Evolutionary conservation across 2,329 filamentous ascomycete species (phyloP), one percentile per base, ranked within the genome.

Genomic region (Lecanosticta acicola): DNA sequence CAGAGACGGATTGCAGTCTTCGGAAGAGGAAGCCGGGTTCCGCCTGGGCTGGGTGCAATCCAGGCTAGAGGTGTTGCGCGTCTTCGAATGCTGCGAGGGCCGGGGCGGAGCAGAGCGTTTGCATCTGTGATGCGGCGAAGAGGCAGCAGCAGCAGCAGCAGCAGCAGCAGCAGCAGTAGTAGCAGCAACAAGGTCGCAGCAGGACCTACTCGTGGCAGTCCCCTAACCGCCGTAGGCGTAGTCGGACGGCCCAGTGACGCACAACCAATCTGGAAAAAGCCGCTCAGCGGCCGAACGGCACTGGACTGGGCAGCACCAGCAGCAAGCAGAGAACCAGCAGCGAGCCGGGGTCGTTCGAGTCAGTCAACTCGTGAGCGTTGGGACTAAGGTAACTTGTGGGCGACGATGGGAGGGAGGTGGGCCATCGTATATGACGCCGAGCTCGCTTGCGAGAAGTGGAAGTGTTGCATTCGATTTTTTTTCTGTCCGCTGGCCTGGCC

Each of bases 211-310:
- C n/a, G n/a, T 24, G 35, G 16, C 41, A 17, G 50, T 26, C 17
- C 24, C 10, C 32, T 29, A 36, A 44, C 29, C 5, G 36, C 29
- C 36, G 46, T 49, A 38, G 34, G 20, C 39, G 41, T 40, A 45
- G 9, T 32, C n/a, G 24, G 20, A 17, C 39, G 11, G 14, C 20
- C 33, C 50, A 46, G 47, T 49, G 49, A 48, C 44, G 47, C 47
- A 53, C 24, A 18, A 38, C 20, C 39, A 53, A 49, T 49, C 49
- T 49, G 50, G 49, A 39, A 45, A 40, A 41, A 48, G 21, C 43
- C 37, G 47, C 46, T 19, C 16, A 29, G 41, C 41, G 34, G 41
- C 46, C 16, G 16, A 29, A 32, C 41, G 34, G 41, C 26, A 45
- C 29, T 17, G 26, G 43, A 47, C 24, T 49, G 42, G 42, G 46